Conservation (phyloP, 2,329 filamentous ascomycete species). For the Aspergillus bombycis region DNA sequence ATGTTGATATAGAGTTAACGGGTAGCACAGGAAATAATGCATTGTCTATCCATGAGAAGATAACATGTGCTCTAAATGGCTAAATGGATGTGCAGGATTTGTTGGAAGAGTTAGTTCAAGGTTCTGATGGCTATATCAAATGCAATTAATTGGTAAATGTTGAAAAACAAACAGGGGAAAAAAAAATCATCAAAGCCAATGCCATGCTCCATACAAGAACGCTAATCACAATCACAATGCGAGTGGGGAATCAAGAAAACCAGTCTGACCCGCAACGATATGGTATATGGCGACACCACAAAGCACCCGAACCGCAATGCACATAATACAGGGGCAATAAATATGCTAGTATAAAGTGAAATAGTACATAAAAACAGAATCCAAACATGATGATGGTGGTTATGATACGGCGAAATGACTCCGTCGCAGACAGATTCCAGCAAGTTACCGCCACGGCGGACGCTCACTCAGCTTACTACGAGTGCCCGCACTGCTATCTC, state of each 20-base stretch:
- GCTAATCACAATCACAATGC: conserved; percentile 19
- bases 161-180: not conserved
- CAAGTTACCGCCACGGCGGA: conserved; percentile 40
- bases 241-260: conserved; percentile 25
- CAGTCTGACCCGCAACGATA: conserved; percentile 21
- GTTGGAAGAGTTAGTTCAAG: not conserved
- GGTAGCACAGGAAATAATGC: no score
- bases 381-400: conserved; percentile 11
- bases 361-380: conserved; percentile 14
- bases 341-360: conserved; percentile 1
- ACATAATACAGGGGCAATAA: conserved; percentile 5
- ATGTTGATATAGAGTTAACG: not conserved
- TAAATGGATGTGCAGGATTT: not conserved
- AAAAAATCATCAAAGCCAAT: not conserved
- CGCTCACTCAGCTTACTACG: conserved; percentile 34
- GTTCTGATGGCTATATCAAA: not conserved
- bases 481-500: conserved; percentile 30
- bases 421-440: not conserved
- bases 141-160: not conserved
- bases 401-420: no score
- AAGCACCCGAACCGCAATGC: conserved; percentile 19
- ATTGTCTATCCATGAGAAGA: no score
- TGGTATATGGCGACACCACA: conserved; percentile 20
- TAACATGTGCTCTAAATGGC: not conserved
- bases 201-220: conserved; percentile 7